A percentile compares a stretch with the other conserved stretches of the same genome.
Conservation (phyloP, 2,329 filamentous ascomycete genomes). For the Rutstroemia sp. region DNA sequence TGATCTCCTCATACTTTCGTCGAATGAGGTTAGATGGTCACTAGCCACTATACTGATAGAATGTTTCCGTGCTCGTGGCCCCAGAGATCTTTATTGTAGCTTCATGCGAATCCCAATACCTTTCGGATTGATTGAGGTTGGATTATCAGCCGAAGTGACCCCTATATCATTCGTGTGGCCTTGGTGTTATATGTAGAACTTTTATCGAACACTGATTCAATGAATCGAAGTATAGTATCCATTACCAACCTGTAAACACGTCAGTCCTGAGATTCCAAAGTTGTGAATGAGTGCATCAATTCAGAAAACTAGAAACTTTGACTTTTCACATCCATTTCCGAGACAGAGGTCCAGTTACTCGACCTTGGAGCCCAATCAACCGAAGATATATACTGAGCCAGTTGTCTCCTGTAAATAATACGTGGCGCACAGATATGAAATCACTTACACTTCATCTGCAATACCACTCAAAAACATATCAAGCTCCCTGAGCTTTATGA, state of each 20-base stretch:
- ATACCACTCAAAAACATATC: background rate
- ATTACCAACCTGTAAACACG: background rate
- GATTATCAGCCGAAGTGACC: no score
- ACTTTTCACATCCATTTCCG: background rate
- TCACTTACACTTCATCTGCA: background rate
- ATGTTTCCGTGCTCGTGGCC: no score
- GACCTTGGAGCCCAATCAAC: no score
- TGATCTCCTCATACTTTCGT: no score
- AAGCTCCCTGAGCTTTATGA: slow-evolving; percentile 3
- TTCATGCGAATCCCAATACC: no score
- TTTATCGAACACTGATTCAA: background rate
- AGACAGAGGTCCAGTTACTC: no score
- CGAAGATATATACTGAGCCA: background rate
- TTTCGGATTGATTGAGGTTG: no score
- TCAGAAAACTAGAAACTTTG: background rate
- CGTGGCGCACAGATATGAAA: background rate
- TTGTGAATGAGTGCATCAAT: background rate
- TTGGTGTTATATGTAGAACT: slow-evolving; percentile 6
- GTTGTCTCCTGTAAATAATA: background rate
- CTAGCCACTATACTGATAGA: no score
- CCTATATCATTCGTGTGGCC: background rate
- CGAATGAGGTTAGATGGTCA: no score
- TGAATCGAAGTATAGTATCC: background rate
- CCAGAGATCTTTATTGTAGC: no score
- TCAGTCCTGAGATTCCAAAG: background rate